Conservation (phyloP, 352 stramenopile genomes). For the Pythium coloratum region DNA sequence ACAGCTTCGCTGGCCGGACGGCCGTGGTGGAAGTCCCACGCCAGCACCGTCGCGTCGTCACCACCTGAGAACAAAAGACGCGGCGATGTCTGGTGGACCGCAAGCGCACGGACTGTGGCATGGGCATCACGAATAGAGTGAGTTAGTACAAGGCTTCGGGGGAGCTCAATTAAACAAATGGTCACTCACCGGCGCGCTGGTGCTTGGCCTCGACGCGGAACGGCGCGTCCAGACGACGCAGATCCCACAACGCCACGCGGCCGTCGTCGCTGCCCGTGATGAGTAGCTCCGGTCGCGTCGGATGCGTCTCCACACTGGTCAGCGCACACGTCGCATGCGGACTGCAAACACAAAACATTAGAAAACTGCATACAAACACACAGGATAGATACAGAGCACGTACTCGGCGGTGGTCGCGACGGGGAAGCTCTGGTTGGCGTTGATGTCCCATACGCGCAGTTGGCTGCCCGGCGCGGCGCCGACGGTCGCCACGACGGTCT, state of each 20-base stretch:
- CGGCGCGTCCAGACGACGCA: slow-evolving; percentile 59
- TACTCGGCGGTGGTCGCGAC: slow-evolving; percentile 59
- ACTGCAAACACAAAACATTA: slow-evolving; percentile 20
- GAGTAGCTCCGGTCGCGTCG: slow-evolving; percentile 73
- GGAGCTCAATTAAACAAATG: background rate
- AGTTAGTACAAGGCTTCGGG: background rate
- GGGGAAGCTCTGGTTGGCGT: slow-evolving; percentile 53
- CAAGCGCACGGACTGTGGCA: slow-evolving; percentile 52
- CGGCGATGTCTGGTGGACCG: slow-evolving; percentile 61
- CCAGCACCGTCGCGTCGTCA: slow-evolving; percentile 62
- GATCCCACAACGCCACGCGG: slow-evolving; percentile 72
- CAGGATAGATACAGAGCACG: slow-evolving; percentile 14
- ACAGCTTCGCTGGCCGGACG: slow-evolving; percentile 44
- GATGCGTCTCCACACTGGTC: slow-evolving; percentile 70
- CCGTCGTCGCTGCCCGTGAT: slow-evolving; percentile 72
- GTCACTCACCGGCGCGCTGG: slow-evolving; percentile 43
- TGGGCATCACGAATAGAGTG: slow-evolving; percentile 3
- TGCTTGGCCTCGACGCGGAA: slow-evolving; percentile 71
- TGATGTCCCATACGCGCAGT: slow-evolving; percentile 76
- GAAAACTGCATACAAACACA: background rate
- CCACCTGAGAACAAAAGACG: slow-evolving; percentile 65
- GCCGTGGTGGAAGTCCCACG: slow-evolving; percentile 74
- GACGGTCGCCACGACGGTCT: slow-evolving; percentile 69
- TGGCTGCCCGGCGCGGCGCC: slow-evolving; percentile 63
- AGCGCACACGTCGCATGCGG: slow-evolving; percentile 40